A percentile compares a stretch with the other conserved stretches of the same genome.
These are phyloP conservation scores for Fusarium siculi DNA, from an alignment of 2,329 filamentous ascomycete genomes.

Conservation along the genomic window DNA sequence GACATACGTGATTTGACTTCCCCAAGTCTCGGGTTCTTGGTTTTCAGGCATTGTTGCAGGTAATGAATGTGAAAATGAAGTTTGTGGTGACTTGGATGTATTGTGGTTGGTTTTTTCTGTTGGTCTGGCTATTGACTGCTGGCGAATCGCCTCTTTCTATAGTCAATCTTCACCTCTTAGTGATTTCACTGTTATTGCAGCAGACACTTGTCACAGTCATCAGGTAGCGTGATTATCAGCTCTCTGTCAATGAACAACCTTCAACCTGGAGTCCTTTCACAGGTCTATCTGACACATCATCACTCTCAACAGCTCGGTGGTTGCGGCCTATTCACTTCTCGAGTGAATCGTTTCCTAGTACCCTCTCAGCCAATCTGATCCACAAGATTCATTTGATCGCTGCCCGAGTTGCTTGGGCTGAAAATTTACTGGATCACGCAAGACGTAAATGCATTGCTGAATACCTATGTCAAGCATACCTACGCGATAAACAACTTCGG, in stretches of 20 bases:
- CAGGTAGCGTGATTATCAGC: rapidly evolving
- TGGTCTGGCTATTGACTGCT: rapidly evolving
- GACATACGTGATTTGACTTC: neutral
- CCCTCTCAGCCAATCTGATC: rapidly evolving
- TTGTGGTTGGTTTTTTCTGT: neutral
- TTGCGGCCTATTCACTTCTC: neutral
- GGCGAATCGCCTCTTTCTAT: neutral
- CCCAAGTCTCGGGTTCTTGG: neutral
- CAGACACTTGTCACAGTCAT: neutral
- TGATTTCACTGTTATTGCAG: neutral
- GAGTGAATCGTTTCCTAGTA: too few relatives aligned
- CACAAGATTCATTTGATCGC: rapidly evolving
- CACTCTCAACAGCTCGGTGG: rapidly evolving
- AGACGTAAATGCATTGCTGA: rapidly evolving
- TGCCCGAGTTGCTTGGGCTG: neutral
- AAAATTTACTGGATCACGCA: rapidly evolving
- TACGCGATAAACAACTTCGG: rapidly evolving
- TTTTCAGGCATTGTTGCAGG: neutral
- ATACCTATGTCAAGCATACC: too few relatives aligned
- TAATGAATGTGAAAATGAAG: neutral
- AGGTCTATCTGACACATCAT: too few relatives aligned
- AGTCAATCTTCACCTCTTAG: neutral
- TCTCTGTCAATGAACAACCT: rapidly evolving
- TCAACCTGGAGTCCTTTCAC: neutral
- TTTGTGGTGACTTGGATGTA: neutral